These are phyloP conservation scores for Tricholoma terreum DNA, from an alignment of 768 basidiomycete genomes.

Conservation along the genomic window DNA sequence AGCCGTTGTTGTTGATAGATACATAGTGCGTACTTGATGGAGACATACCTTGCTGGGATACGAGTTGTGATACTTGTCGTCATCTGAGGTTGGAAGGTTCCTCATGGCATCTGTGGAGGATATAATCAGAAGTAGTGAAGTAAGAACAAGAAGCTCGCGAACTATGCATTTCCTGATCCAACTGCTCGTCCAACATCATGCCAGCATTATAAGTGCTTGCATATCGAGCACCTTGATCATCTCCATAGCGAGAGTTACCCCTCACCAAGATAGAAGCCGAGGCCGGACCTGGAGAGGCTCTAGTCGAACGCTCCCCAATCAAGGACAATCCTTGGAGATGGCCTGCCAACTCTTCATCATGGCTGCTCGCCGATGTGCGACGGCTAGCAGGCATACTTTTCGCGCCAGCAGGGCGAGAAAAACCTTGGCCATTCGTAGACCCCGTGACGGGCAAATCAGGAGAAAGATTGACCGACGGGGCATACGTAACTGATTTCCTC, in stretches of 20 bases:
- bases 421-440: slow-evolving; percentile 47
- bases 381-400: slow-evolving; percentile 94
- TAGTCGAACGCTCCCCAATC: slow-evolving; percentile 56
- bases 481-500: slow-evolving; percentile 84
- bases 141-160: slow-evolving; percentile 25
- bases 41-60: slow-evolving; percentile 61
- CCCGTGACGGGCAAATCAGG: slow-evolving; percentile 56
- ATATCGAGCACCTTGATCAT: slow-evolving; percentile 58
- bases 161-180: slow-evolving; percentile 96
- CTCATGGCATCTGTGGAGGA: slow-evolving; percentile 73
- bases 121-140: not conserved
- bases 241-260: slow-evolving; percentile 48
- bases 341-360: slow-evolving; percentile 77
- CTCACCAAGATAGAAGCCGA: slow-evolving; percentile 54
- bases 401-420: slow-evolving; percentile 67
- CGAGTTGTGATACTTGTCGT: slow-evolving; percentile 75
- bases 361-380: slow-evolving; percentile 83
- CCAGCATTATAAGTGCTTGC: slow-evolving; percentile 74
- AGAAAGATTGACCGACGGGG: slow-evolving; percentile 71
- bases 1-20: slow-evolving; percentile 4
- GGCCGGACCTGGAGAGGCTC: slow-evolving; percentile 49
- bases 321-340: slow-evolving; percentile 74
- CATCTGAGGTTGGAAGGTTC: slow-evolving; percentile 82
- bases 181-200: slow-evolving; percentile 89
- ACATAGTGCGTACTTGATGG: not conserved